phyloP scores from a whole-genome alignment of 2,329 filamentous ascomycete genomes.

The Stemphylium beticola region DNA sequence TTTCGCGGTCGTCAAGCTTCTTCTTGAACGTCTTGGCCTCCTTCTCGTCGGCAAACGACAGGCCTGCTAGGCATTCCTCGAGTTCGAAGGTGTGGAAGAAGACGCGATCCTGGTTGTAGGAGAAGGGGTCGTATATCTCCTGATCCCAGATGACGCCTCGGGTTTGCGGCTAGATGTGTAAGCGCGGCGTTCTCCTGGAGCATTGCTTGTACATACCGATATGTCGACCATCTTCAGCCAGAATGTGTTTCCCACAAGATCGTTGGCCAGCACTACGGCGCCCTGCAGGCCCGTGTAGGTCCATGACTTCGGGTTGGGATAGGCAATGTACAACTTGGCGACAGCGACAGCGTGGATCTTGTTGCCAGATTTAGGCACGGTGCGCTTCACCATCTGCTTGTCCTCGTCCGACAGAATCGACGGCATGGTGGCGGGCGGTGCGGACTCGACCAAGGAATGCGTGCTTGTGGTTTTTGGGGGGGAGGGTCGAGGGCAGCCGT shows the following conservation, averaged over 20 bases:
- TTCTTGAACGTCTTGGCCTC: constrained; percentile 97
- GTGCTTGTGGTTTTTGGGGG: constrained; percentile 9
- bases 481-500: constrained; percentile 15
- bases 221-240: constrained; percentile 98
- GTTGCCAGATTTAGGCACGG: constrained; percentile 91
- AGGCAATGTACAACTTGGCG: constrained; percentile 89
- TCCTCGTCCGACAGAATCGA: constrained; percentile 86
- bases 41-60: constrained; percentile 96
- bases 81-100: constrained; percentile 99
- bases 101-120: constrained; percentile 94
- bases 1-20: constrained; percentile 95
- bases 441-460: constrained; percentile 19
- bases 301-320: constrained; percentile 87
- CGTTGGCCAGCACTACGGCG: constrained; percentile 88
- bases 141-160: constrained; percentile 59
- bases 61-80: constrained; percentile 85
- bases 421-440: constrained; percentile 51
- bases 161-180: constrained; percentile 60
- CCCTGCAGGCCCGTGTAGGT: constrained; percentile 93
- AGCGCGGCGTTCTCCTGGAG: constrained; percentile 8
- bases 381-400: constrained; percentile 94
- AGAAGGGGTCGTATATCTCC: constrained; percentile 94
- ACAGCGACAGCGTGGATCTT: constrained; percentile 97
- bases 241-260: constrained; percentile 92
- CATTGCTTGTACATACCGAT: constrained; percentile 67